Conservation (phyloP, 306 rosid species). For the Phaseolus lunatus region DNA sequence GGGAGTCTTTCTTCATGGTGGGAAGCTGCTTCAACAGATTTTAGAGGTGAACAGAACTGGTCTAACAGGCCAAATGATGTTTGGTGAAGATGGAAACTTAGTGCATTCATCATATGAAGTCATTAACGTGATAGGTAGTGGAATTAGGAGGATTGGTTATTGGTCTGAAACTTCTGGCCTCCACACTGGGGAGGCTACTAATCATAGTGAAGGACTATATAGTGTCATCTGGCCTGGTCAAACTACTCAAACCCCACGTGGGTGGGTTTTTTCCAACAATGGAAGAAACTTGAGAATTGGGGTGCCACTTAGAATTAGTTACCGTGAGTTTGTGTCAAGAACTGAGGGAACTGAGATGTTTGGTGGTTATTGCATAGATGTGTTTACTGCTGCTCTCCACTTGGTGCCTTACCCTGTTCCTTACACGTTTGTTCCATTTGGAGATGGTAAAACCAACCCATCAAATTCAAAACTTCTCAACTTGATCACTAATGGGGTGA, state of each 20-base stretch:
- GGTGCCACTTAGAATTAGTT: slow-evolving; percentile 68
- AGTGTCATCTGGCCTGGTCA: slow-evolving; percentile 80
- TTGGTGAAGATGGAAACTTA: slow-evolving; percentile 54
- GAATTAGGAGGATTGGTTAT: slow-evolving; percentile 67
- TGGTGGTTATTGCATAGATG: slow-evolving; percentile 76
- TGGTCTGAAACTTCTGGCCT: slow-evolving; percentile 76
- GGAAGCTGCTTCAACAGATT: slow-evolving; percentile 48
- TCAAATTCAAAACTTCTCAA: neutral
- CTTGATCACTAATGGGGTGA: neutral
- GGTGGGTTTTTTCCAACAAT: too few relatives aligned
- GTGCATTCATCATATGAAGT: slow-evolving; percentile 68
- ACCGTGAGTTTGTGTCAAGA: slow-evolving; percentile 62
- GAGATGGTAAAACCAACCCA: neutral
- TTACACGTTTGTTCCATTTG: neutral
- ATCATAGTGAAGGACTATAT: slow-evolving; percentile 50
- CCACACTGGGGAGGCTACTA: slow-evolving; percentile 49
- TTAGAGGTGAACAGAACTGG: slow-evolving; percentile 64
- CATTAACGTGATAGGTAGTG: slow-evolving; percentile 72
- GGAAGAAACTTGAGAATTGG: slow-evolving; percentile 59
- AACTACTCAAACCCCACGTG: slow-evolving; percentile 59
- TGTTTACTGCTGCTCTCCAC: slow-evolving; percentile 68
- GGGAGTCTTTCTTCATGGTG: slow-evolving; percentile 65
- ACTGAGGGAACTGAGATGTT: slow-evolving; percentile 54
- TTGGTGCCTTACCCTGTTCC: slow-evolving; percentile 70
- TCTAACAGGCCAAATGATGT: slow-evolving; percentile 61